These are phyloP conservation scores for Antitrichia curtipendula DNA, from an alignment of 225 moss, liverwort and hornwort genomes.

Conservation along the genomic window DNA sequence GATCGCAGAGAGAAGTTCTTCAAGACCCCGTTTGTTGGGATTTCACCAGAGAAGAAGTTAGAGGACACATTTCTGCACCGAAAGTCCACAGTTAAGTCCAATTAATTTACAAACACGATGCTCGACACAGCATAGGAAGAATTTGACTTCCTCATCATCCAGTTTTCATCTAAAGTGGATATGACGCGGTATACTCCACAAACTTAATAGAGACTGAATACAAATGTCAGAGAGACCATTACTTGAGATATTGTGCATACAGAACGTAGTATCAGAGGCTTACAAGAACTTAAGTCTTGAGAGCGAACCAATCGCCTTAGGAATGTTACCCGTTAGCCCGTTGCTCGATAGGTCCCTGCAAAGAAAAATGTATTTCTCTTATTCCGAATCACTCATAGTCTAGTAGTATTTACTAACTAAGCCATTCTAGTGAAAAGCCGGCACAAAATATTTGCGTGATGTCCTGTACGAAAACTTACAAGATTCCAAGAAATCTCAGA, in stretches of 20 bases:
- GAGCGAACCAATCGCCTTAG: slow-evolving; percentile 22
- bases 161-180: not conserved
- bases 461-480: slow-evolving; percentile 20
- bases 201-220: not conserved
- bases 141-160: not conserved
- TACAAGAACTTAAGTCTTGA: slow-evolving; percentile 29
- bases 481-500: slow-evolving; percentile 23
- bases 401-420: not conserved
- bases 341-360: slow-evolving; percentile 37
- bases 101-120: not conserved
- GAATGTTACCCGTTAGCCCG: slow-evolving; percentile 35
- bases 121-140: not conserved
- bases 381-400: not conserved
- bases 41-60: slow-evolving; percentile 60
- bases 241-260: not conserved
- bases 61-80: slow-evolving; percentile 58
- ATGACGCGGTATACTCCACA: not conserved
- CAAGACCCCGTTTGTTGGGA: slow-evolving; percentile 51
- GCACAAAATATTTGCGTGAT: not conserved
- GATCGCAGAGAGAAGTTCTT: slow-evolving; percentile 34
- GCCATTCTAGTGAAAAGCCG: not conserved
- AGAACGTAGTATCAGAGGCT: not conserved
- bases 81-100: not conserved
- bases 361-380: not conserved
- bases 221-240: not conserved